Evolutionary conservation across 2,329 filamentous ascomycete genomes (phyloP), one percentile per base, ranked within the genome.

Genomic region (Diaporthe vexans): DNA sequence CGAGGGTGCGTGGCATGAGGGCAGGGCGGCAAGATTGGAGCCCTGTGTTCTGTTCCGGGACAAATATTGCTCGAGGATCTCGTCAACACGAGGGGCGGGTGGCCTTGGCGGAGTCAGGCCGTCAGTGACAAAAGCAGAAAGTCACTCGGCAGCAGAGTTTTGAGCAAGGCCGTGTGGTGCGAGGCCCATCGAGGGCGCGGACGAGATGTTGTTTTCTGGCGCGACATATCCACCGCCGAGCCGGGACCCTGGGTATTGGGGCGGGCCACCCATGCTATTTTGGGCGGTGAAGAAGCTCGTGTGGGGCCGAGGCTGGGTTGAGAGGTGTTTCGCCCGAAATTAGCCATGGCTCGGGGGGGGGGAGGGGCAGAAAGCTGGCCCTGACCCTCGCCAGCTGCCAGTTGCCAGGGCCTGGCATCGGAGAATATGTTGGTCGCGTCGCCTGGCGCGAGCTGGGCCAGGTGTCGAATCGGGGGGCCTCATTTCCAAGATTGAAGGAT

Each of bases 401-500:
- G 37, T 9, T 19, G 40, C 40, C 26, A 51, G 61, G 8, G 29
- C 29, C 63, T 67, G 63, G n/a, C 29, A 37, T 68, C 63, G 63
- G 63, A 54, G 48, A 68, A 68, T 68, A 68, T 17, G 6, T 7
- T 43, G 11, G 46, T 29, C 63, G 35, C 13, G 29, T 33, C 29
- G 29, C 37, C 63, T 40, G 48, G 48, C 37, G 9, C 21, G 21
- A 11, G 63, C 29, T 37, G 48, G 33, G 2, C 40, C 48, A 68
- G 63, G 13, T 54, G 63, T 67, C 46, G 63, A 40, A 68, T 68
- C 33, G 63, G 63, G 63, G 63, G 48, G 17, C 33, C 63, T 68
- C 63, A 68, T 68, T 54, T 67, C 63, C 37, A 57, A 71, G 56
- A 61, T 71, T 71, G 69, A 63, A 71, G 69, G 69, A 61, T 54